phyloP scores from a whole-genome alignment of 306 rosid genomes.

The Glycyrrhiza uralensis region DNA sequence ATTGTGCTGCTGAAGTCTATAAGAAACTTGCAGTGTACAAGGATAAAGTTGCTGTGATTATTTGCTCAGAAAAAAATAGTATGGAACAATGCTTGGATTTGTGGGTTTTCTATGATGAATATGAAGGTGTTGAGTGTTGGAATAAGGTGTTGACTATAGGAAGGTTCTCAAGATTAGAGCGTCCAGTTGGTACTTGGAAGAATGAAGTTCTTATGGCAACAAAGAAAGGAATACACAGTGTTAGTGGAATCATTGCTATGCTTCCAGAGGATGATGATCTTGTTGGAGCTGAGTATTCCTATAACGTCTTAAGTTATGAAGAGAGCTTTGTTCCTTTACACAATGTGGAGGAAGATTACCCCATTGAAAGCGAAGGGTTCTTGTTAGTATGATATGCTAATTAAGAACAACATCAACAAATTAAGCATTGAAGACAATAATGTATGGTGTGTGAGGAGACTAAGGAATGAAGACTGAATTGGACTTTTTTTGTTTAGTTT shows the following conservation, averaged over 20 bases:
- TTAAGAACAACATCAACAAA: neutral
- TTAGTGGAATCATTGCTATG: conserved; percentile 5
- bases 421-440: neutral
- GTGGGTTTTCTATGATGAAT: conserved; percentile 24
- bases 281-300: conserved; percentile 14
- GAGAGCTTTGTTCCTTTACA: conserved; percentile 16
- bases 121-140: conserved; percentile 22
- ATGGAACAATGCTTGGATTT: conserved; percentile 19
- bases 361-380: neutral
- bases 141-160: neutral
- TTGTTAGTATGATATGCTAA: neutral
- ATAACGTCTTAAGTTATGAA: conserved; percentile 13
- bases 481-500: neutral
- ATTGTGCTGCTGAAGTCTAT: neutral
- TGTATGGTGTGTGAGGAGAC: neutral
- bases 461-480: neutral
- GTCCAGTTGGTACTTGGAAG: conserved; percentile 29
- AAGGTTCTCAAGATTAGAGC: neutral
- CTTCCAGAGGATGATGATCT: conserved; percentile 13
- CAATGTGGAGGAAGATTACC: neutral
- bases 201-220: conserved; percentile 32
- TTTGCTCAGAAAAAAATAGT: neutral
- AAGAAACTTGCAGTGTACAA: conserved; percentile 19
- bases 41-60: conserved; percentile 16
- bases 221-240: neutral